Conservation (phyloP, 23 red algal genomes). For the Gracilaria gracilis region DNA sequence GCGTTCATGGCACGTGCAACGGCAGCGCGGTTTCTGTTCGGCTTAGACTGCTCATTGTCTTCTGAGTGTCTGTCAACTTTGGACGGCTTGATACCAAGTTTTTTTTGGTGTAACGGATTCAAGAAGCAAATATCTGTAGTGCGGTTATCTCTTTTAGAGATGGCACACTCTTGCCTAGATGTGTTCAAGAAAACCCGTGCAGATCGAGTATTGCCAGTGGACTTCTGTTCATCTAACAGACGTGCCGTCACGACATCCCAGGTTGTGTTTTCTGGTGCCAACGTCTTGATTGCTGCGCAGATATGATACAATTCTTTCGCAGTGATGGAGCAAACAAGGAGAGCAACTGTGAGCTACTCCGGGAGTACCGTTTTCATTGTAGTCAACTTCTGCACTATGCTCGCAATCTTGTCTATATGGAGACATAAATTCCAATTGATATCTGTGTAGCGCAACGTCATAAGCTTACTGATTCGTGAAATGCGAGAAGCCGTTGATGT, state of each 20-base stretch:
- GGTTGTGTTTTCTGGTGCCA: background rate
- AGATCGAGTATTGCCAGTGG: no score
- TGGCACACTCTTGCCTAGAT: background rate
- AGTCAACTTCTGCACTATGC: conserved; percentile 7
- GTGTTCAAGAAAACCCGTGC: no score
- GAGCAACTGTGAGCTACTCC: conserved; percentile 29
- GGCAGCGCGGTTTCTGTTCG: no score
- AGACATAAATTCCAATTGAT: conserved; percentile 12
- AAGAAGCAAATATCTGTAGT: conserved; percentile 3
- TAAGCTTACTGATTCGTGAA: background rate
- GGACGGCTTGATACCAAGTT: background rate
- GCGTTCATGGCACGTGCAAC: no score
- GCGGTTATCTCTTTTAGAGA: background rate
- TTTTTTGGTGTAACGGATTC: conserved; percentile 21
- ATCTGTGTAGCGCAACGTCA: conserved; percentile 24
- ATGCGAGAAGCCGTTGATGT: conserved; percentile 37
- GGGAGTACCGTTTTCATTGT: conserved; percentile 22
- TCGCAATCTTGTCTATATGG: conserved; percentile 36
- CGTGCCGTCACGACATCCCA: no score
- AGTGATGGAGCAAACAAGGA: conserved; percentile 18
- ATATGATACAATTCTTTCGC: conserved; percentile 12
- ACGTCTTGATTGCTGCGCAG: conserved; percentile 46
- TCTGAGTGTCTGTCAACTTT: no score
- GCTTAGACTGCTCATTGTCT: no score
- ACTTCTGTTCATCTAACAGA: no score